These are phyloP conservation scores for Scutellaria minor DNA, from an alignment of 257 asterid species.

Conservation along the genomic window DNA sequence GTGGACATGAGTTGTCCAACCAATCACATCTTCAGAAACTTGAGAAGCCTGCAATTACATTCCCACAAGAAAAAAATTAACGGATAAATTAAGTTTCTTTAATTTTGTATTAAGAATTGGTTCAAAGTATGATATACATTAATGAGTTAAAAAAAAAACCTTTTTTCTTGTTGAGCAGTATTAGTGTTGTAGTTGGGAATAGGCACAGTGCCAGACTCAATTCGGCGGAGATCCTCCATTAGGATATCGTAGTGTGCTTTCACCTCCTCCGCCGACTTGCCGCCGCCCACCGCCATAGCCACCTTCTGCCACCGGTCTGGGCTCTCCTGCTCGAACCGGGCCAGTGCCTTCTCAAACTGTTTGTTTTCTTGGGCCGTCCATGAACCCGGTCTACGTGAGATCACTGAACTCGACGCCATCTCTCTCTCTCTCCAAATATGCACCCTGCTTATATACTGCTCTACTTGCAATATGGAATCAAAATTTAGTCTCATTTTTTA, in stretches of 20 bases:
- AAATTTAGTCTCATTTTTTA: too few relatives aligned
- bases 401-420: conserved; percentile 51
- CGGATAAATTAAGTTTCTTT: too few relatives aligned
- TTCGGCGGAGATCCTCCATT: conserved; percentile 65
- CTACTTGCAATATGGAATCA: too few relatives aligned
- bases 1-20: too few relatives aligned
- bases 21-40: too few relatives aligned
- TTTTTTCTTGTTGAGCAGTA: conserved; percentile 37
- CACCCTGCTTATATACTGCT: too few relatives aligned
- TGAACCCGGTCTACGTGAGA: conserved; percentile 33
- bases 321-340: conserved; percentile 58
- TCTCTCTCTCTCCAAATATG: too few relatives aligned
- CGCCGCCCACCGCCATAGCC: conserved; percentile 66
- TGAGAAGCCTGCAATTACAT: too few relatives aligned
- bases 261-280: conserved; percentile 67
- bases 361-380: conserved; percentile 79
- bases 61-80: too few relatives aligned
- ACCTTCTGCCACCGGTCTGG: conserved; percentile 84
- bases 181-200: conserved; percentile 51
- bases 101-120: too few relatives aligned
- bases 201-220: conserved; percentile 63
- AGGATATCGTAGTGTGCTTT: conserved; percentile 64
- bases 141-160: conserved; percentile 8
- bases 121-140: background rate
- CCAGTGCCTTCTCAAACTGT: conserved; percentile 68